phyloP scores from a whole-genome alignment of 371 early-diverging fungal species.

The Mucor sp. region DNA sequence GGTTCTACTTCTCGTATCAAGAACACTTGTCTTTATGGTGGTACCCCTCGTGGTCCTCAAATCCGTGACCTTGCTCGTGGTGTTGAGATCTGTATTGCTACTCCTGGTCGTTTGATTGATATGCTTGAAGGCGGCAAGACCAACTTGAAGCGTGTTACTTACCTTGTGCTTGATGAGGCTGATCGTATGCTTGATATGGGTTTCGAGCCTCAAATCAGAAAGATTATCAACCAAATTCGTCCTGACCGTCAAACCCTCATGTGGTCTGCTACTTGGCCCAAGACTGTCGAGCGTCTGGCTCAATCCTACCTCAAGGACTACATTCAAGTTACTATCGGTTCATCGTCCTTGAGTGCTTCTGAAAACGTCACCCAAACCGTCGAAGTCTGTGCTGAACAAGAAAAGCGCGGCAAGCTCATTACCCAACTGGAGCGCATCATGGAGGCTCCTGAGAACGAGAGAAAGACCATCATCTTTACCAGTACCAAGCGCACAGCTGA shows the following conservation, averaged over 20 bases:
- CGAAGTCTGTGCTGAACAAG: slow-evolving; percentile 85
- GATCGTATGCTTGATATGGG: slow-evolving; percentile 99
- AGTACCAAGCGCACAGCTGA: slow-evolving; percentile 99
- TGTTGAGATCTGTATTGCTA: slow-evolving; percentile 98
- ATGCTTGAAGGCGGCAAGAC: slow-evolving; percentile 90
- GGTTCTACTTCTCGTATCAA: slow-evolving; percentile 87
- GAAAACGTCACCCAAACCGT: slow-evolving; percentile 94
- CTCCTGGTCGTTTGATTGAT: slow-evolving; percentile 99
- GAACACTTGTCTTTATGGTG: slow-evolving; percentile 96
- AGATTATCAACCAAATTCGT: slow-evolving; percentile 98
- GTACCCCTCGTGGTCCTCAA: slow-evolving; percentile 95
- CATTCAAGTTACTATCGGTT: slow-evolving; percentile 99
- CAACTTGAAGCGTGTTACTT: slow-evolving; percentile 95
- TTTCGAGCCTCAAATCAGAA: slow-evolving; percentile 99
- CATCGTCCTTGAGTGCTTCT: slow-evolving; percentile 93
- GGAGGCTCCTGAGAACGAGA: slow-evolving; percentile 68
- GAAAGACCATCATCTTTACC: slow-evolving; percentile 96
- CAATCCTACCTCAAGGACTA: slow-evolving; percentile 93
- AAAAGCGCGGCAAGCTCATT: slow-evolving; percentile 84
- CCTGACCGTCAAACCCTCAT: slow-evolving; percentile 99
- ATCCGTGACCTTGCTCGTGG: slow-evolving; percentile 89
- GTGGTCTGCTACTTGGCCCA: slow-evolving; percentile 99
- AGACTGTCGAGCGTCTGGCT: slow-evolving; percentile 94
- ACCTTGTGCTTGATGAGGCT: slow-evolving; percentile 98
- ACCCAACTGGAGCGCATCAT: slow-evolving; percentile 77